phyloP scores from a whole-genome alignment of 2,329 filamentous ascomycete species.

The Fusarium temperatum region DNA sequence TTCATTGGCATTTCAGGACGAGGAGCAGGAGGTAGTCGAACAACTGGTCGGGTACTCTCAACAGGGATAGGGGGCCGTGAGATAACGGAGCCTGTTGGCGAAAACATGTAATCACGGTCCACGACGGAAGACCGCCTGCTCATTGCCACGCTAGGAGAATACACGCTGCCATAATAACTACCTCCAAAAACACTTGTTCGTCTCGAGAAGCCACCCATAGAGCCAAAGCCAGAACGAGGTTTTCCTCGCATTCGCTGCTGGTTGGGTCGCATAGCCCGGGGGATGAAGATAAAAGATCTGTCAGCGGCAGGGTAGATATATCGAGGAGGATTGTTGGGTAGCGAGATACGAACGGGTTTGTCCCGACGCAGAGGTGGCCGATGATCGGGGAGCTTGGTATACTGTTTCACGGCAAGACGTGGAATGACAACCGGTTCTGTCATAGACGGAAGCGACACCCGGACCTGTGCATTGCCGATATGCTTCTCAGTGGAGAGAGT shows the following conservation, averaged over 20 bases:
- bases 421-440: constrained; percentile 75
- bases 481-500: constrained; percentile 85
- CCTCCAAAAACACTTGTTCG: constrained; percentile 84
- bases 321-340: constrained; percentile 80
- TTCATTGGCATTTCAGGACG: constrained; percentile 43
- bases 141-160: constrained; percentile 87
- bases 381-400: constrained; percentile 94
- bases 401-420: constrained; percentile 83
- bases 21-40: constrained; percentile 78
- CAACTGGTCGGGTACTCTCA: constrained; percentile 75
- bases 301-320: constrained; percentile 93
- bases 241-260: constrained; percentile 80
- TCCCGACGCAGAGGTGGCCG: constrained; percentile 92
- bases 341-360: constrained; percentile 93
- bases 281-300: constrained; percentile 97
- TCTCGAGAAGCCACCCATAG: constrained; percentile 73
- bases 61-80: constrained; percentile 71
- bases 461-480: constrained; percentile 84
- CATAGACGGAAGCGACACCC: constrained; percentile 82
- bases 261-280: constrained; percentile 89
- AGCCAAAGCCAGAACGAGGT: constrained; percentile 76
- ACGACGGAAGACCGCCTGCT: constrained; percentile 86
- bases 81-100: constrained; percentile 81
- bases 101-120: constrained; percentile 77
- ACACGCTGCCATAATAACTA: constrained; percentile 77